phyloP scores from a whole-genome alignment of 2,329 filamentous ascomycete species.

The Fusarium domesticum region DNA sequence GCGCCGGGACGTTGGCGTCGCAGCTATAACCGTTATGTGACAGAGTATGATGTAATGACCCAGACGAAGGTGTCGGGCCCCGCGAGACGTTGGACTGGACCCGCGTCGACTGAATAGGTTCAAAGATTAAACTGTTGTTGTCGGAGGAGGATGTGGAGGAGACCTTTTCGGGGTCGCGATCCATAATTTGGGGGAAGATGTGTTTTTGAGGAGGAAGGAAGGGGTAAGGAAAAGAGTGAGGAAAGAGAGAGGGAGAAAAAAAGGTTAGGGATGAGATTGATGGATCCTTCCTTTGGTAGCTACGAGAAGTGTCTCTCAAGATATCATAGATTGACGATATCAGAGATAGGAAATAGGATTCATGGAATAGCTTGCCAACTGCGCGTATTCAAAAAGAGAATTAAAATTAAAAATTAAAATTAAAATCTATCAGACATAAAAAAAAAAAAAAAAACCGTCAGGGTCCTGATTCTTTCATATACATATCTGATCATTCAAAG shows the following conservation, averaged over 20 bases:
- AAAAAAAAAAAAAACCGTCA: too few relatives aligned
- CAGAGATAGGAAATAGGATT: too few relatives aligned
- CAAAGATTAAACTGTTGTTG: conserved; percentile 6
- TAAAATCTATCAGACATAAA: too few relatives aligned
- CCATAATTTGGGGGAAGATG: too few relatives aligned
- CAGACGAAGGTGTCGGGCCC: conserved; percentile 7
- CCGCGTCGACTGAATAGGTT: conserved; percentile 11
- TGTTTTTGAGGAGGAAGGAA: neutral
- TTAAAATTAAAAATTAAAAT: too few relatives aligned
- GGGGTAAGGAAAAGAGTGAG: neutral
- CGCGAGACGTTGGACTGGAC: conserved; percentile 1
- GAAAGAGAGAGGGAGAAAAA: neutral
- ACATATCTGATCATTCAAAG: too few relatives aligned
- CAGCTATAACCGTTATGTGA: conserved; percentile 47
- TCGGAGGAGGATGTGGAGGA: conserved; percentile 13
- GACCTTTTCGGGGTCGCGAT: conserved; percentile 27
- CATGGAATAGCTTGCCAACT: too few relatives aligned
- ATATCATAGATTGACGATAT: too few relatives aligned
- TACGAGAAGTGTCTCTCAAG: too few relatives aligned
- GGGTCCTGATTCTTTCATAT: too few relatives aligned
- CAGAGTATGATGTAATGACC: conserved; percentile 27
- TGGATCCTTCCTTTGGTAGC: neutral
- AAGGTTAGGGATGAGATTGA: neutral
- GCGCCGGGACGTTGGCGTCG: conserved; percentile 20
- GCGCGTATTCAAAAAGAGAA: too few relatives aligned